A percentile compares a stretch with the other conserved stretches of the same genome.
Evolutionary conservation across 306 rosid species (phyloP).

Genomic region (Fagus sylvatica): DNA sequence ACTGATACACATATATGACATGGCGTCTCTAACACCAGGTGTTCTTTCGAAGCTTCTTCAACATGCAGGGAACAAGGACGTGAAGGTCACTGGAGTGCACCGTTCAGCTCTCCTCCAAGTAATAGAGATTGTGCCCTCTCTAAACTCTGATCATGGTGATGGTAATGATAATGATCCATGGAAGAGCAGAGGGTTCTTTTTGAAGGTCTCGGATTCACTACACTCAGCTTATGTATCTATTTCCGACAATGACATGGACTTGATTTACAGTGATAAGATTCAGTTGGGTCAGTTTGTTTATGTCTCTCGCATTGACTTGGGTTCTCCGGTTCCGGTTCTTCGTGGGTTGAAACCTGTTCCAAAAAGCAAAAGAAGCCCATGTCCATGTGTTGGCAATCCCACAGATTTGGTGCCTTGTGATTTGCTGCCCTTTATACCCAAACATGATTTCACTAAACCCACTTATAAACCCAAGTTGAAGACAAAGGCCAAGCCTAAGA

Average conservation of each 20-base stretch:
- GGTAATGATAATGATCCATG: constrained; percentile 40
- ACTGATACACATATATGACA: not conserved
- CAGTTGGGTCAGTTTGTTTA: constrained; percentile 75
- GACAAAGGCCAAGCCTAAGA: constrained; percentile 1
- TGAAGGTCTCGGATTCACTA: constrained; percentile 69
- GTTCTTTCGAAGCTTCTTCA: constrained; percentile 68
- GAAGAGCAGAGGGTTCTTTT: constrained; percentile 65
- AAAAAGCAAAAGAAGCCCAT: constrained; percentile 40
- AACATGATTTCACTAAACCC: constrained; percentile 17
- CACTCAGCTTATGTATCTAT: constrained; percentile 64
- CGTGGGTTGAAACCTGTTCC: constrained; percentile 61
- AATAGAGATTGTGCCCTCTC: constrained; percentile 61
- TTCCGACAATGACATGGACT: constrained; percentile 49
- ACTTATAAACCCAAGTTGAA: not conserved
- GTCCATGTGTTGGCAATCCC: constrained; percentile 63
- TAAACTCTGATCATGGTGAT: not conserved
- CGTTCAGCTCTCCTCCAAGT: constrained; percentile 75
- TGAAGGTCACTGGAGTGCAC: constrained; percentile 52
- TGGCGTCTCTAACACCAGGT: constrained; percentile 82
- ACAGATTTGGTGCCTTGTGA: constrained; percentile 53
- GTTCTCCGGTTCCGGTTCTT: constrained; percentile 54
- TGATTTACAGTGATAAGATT: constrained; percentile 53
- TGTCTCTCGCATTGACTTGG: constrained; percentile 49
- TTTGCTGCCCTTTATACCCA: constrained; percentile 18
- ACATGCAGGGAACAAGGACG: constrained; percentile 43